Conservation (phyloP, 371 early-diverging fungal genomes). For the Apophysomyces trapeziformis region DNA sequence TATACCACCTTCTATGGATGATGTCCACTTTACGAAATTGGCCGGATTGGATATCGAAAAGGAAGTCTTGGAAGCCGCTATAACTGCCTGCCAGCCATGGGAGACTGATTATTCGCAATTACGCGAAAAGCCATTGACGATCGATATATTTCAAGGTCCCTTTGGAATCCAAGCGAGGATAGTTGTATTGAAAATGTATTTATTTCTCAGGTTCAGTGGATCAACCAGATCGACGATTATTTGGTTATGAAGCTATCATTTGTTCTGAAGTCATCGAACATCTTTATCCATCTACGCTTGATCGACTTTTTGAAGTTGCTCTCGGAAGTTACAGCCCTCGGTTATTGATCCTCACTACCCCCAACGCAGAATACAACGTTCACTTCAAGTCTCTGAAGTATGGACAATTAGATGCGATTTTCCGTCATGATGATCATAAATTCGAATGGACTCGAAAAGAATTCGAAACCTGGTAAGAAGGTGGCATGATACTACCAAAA, state of each 20-base stretch:
- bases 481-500: background rate
- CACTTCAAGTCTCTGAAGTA: constrained; percentile 78
- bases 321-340: constrained; percentile 73
- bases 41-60: constrained; percentile 64
- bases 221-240: constrained; percentile 44
- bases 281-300: constrained; percentile 59
- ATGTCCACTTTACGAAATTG: constrained; percentile 48
- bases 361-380: constrained; percentile 91
- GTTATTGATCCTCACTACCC: constrained; percentile 72
- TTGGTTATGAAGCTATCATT: constrained; percentile 61
- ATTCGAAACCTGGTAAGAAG: constrained; percentile 76
- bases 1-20: constrained; percentile 39
- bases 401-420: constrained; percentile 64
- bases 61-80: constrained; percentile 48
- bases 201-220: constrained; percentile 52
- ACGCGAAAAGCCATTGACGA: constrained; percentile 48
- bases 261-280: constrained; percentile 86
- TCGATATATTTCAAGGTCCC: constrained; percentile 63
- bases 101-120: constrained; percentile 49
- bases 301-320: constrained; percentile 57
- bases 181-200: too few species aligned
- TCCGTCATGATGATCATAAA: constrained; percentile 88
- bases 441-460: constrained; percentile 93
- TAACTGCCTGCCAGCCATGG: constrained; percentile 57
- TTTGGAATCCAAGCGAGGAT: too few species aligned